Base-by-base conservation (phyloP, 768 basidiomycete genomes). In the Lyophyllum shimeji region DNA sequence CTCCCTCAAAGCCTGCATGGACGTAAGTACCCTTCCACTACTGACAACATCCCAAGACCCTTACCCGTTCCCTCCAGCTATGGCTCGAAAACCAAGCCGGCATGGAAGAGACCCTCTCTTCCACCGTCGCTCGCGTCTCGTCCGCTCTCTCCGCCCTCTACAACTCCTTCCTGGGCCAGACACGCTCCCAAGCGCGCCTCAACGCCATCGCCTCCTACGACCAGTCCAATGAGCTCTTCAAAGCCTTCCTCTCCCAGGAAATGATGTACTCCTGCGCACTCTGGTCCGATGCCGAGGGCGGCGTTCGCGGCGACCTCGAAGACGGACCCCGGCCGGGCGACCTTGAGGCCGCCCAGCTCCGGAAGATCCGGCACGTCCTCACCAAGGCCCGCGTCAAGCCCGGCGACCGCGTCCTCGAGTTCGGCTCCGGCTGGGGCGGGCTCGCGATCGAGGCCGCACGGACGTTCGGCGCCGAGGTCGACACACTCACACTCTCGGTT, bases 251-350 rank as follows among this genome's bases (percentile, higher is more conserved):
- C 21, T 89, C 87, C 61, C 78, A 82, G 52, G 93, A 95, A 71
- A 95, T 96, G 94, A 95, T 93, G 83, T 96, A 95, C 71, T 94
- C 92, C 0, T 93, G 92, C 68, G 94, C 84, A 1, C 80, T 95
- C 52, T 96, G 90, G 86, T 76, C 75, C 47, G 82, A 86, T n/a
- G 76, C 85, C 9, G 91, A 95, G 66, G 87, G 85, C 55, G 94
- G 93, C 49, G 80, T 94, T 52, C 80, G 84, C 43, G 89, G 86
- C 0, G 89, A 91, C 68, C 72, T 90, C 43, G 75, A 75, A 31
- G 68, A 69, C 52, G 81, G 81, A n/a, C 80, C 81, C 20, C 76
- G 70, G 40, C 75, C 79, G 23, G 84, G 85, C 21, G 90, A 91
- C 64, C 75, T 95, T 43, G 89, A 91, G 69, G 81, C 84, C 20